These are phyloP conservation scores for Cymbopogon citratus DNA, from an alignment of 176 grass and related monocot genomes.

Conservation along the genomic window DNA sequence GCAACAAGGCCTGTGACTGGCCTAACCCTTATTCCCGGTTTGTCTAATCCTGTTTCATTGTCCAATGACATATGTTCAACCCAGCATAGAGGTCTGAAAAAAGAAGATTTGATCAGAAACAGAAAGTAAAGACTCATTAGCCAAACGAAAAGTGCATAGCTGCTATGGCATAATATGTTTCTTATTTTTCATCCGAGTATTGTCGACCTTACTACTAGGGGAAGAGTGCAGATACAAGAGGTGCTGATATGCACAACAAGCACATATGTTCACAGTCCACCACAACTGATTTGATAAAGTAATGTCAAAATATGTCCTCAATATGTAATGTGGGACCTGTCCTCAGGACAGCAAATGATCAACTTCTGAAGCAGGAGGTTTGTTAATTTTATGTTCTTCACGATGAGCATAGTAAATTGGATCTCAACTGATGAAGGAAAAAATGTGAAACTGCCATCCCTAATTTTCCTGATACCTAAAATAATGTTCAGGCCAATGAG, in stretches of 20 bases:
- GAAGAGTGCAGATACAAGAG: neutral
- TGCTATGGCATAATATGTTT: neutral
- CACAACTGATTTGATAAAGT: neutral
- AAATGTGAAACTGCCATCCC: neutral
- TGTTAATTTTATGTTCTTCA: neutral
- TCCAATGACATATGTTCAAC: conserved; percentile 97
- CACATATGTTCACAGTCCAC: neutral
- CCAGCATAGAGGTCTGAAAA: conserved; percentile 92
- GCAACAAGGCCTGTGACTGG: conserved; percentile 89
- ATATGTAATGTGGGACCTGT: neutral
- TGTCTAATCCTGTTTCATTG: conserved; percentile 97
- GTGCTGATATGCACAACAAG: neutral
- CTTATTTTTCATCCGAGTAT: neutral
- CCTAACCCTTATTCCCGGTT: conserved; percentile 82
- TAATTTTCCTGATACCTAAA: neutral
- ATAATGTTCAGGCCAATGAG: neutral
- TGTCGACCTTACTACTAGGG: neutral
- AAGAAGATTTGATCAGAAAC: conserved; percentile 14
- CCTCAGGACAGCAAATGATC: neutral
- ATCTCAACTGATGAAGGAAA: neutral
- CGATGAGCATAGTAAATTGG: neutral
- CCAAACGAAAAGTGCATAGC: neutral
- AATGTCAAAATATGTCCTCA: neutral
- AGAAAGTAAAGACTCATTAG: neutral
- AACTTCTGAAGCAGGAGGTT: neutral